Evolutionary conservation across 257 asterid genomes (phyloP), one percentile per base, ranked within the genome.

Genomic region (Prunella vulgaris): DNA sequence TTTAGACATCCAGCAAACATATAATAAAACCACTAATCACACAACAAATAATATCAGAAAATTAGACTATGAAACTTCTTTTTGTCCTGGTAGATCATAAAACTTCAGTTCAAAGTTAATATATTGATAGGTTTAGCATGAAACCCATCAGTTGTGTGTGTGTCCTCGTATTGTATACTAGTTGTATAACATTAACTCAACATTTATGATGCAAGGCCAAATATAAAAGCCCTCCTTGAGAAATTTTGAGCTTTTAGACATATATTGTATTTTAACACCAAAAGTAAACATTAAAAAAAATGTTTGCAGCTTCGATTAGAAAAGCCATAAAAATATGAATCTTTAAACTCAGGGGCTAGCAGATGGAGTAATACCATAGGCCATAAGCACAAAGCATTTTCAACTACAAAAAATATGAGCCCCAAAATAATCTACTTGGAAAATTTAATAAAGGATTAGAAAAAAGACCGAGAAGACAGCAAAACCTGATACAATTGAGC

Each of bases 401-500:
- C 30, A 75, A 66, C 17, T 48, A 17, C 33, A 61, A 52, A 69
- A 49, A 20, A 70, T 37, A 42, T 15, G 21, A 64, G 22, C 64
- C 17, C 60, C 24, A 46, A 66, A 49, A 54, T 21, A 38, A 66
- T 67, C 64, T 30, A 46, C 70, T 49, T 28, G 24, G 18, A 30
- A 71, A 51, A 15, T 64, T 63, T 57, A 15, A 66, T 30, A n/a
- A 44, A 57, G 32, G 30, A 68, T 27, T 38, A 52, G 71, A 53
- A 51, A 53, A 74, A 69, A 51, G 63, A 52, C 18, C 61, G 22
- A 65, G 70, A 42, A 53, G 80, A 58, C 27, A 73, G 73, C 38
- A 74, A 77, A 75, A 93, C 98, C 96, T 93, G 98, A 84, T 93
- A 93, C 84, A 93, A 62, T 68, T 93, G 98, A 25, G 98, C 98